A percentile compares a stretch with the other conserved stretches of the same genome.
phyloP scores from a whole-genome alignment of 345 rosid genomes.

The Dovyalis caffra region DNA sequence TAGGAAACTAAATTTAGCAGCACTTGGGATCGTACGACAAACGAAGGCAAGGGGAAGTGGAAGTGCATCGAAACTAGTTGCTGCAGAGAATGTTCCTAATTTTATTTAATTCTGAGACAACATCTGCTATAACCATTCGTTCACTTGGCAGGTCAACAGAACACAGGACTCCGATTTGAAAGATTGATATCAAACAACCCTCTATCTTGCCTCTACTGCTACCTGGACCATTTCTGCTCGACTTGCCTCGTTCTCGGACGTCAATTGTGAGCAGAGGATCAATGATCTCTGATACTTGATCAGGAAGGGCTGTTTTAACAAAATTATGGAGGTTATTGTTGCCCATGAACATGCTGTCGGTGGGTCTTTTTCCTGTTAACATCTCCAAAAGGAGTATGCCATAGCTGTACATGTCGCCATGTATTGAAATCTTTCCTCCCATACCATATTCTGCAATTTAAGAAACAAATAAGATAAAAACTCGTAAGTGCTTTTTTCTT shows the following conservation, averaged over 20 bases:
- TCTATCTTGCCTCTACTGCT: neutral
- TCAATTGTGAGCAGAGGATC: neutral
- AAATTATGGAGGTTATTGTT: neutral
- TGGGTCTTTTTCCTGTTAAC: neutral
- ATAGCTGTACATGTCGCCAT: constrained; percentile 17
- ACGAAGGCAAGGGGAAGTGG: too few species aligned
- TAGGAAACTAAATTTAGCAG: too few species aligned
- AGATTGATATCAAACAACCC: neutral
- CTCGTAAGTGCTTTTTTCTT: neutral
- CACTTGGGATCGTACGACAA: too few species aligned
- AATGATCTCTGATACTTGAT: neutral
- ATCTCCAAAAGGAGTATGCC: constrained; percentile 19
- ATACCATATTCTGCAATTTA: constrained; percentile 16
- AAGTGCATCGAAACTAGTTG: too few species aligned
- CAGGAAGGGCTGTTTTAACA: neutral
- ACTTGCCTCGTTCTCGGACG: neutral
- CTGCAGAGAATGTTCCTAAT: neutral
- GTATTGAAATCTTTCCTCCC: neutral
- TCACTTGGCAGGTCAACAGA: neutral
- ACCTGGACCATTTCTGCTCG: neutral
- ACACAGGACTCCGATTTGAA: neutral
- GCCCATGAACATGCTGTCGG: neutral
- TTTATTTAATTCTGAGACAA: neutral
- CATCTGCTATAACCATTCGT: neutral
- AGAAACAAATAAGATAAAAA: too few species aligned